Percentiles rank a stretch among this genome's conserved stretches.
Evolutionary conservation across 1,284 basidiomycete species (phyloP).

Genomic region (Erythrobasidium hasegawianum): DNA sequence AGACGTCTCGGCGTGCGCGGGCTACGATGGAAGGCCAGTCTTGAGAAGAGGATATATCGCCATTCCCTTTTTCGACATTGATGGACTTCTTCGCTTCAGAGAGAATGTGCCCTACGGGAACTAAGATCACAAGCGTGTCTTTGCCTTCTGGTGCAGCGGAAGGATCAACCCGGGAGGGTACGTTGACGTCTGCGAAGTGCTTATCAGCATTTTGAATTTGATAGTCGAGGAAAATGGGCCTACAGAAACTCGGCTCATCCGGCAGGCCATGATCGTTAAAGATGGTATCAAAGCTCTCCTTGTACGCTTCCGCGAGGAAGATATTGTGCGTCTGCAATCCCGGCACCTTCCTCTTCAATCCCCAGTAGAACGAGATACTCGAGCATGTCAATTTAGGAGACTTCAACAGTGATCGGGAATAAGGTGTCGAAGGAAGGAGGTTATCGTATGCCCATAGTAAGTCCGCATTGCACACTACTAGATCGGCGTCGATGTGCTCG

Average conservation of each 20-base stretch:
- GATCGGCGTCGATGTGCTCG: constrained; percentile 52
- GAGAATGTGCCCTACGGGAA: constrained; percentile 49
- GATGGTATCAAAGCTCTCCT: constrained; percentile 54
- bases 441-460: constrained; percentile 55
- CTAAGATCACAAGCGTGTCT: constrained; percentile 50
- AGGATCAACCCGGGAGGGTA: constrained; percentile 50
- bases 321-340: constrained; percentile 55
- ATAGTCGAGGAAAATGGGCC: background rate
- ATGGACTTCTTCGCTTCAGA: constrained; percentile 36
- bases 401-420: constrained; percentile 44
- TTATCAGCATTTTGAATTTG: background rate
- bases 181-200: constrained; percentile 51
- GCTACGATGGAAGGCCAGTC: constrained; percentile 44
- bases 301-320: constrained; percentile 49
- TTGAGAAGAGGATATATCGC: constrained; percentile 35
- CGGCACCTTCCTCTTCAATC: constrained; percentile 47
- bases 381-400: constrained; percentile 53
- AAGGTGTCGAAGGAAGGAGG: constrained; percentile 50
- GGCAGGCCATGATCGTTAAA: constrained; percentile 54
- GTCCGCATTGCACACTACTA: constrained; percentile 57
- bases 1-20: constrained; percentile 42
- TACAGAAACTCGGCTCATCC: constrained; percentile 54
- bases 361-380: constrained; percentile 58
- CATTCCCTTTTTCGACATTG: constrained; percentile 18
- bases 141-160: constrained; percentile 49